Base-by-base conservation (phyloP, 2,329 filamentous ascomycete genomes). In the Karstenula rhodostoma region DNA sequence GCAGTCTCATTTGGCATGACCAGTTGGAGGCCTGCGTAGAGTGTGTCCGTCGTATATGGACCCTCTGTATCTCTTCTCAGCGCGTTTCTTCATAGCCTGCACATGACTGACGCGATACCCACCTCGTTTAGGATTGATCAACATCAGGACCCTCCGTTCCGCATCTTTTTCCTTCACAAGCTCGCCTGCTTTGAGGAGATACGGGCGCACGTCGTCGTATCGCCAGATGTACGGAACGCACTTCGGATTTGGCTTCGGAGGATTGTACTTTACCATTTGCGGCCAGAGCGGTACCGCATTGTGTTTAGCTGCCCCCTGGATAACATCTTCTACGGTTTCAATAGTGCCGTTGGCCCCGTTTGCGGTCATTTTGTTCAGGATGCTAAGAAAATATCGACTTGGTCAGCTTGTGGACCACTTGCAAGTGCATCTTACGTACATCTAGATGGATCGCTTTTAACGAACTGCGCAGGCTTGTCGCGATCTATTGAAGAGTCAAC, bases 21-120 rank as follows among this genome's bases (percentile, higher is more conserved):
- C 0, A 87, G 77, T 65, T 87, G 85, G 1, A 87, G 78, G 1
- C 85, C 85, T 2, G 82, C 84, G 61, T 87, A 87, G 54, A 87
- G 77, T 1, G 85, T 87, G 67, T 87, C 85, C 0, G 85, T 87
- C 0, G 85, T 87, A 62, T 82, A 85, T 0, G 85, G 85, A 0
- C 83, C 80, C 57, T 80, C 82, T 84, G 40, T 32, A 22, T 22
- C 25, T 46, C 27, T n/a, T 17, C 10, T 58, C 29, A 40, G 32
- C 53, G 43, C 27, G 4, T 15, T 22, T 19, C n/a, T 22, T 15
- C 33, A 42, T 17, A 15, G 17, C 25, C 12, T 32, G 48, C 10
- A 27, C 13, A 27, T 42, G 19, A 33, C 42, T 10, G 12, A 25
- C 22, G 25, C 35, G 7, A 40, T 35, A 35, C 51, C 25, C 59